Evolutionary conservation across 1,284 basidiomycete genomes (phyloP).

Genomic region (Rhodofomes roseus): DNA sequence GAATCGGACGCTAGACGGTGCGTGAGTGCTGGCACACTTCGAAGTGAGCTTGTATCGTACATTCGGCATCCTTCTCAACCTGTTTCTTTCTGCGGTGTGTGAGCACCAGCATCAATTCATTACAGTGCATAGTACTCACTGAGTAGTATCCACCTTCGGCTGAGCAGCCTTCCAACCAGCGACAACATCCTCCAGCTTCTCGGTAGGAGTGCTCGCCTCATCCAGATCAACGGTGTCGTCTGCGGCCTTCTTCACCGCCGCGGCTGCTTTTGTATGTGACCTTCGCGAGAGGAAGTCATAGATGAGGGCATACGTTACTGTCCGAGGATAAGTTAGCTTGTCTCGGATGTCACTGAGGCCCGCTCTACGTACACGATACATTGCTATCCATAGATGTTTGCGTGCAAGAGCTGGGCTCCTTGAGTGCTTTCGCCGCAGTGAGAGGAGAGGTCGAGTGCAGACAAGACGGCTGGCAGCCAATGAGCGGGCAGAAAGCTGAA

Average conservation of each 20-base stretch:
- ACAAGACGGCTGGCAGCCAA: not conserved
- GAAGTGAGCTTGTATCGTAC: constrained; percentile 5
- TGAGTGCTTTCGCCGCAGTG: not conserved
- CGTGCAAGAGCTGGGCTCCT: not conserved
- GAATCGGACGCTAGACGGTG: not conserved
- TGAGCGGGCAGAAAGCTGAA: not conserved
- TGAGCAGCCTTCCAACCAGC: constrained; percentile 51
- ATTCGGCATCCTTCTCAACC: constrained; percentile 8
- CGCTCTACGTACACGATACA: constrained; percentile 21
- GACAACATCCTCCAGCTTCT: constrained; percentile 58
- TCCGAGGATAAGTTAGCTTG: not conserved
- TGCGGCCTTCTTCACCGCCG: constrained; percentile 51
- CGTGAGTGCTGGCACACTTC: not conserved
- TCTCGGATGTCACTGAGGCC: not conserved
- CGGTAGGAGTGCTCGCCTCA: constrained; percentile 44
- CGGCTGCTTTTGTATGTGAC: constrained; percentile 60
- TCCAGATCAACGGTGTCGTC: constrained; percentile 55
- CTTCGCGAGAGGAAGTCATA: constrained; percentile 66
- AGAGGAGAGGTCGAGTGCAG: not conserved
- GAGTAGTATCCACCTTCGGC: constrained; percentile 25
- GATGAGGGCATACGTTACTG: constrained; percentile 70
- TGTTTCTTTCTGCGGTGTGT: not conserved
- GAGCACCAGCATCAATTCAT: not conserved
- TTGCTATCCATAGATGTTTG: constrained; percentile 16
- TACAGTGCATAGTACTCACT: not conserved